These are phyloP conservation scores for Aspergillus pseudoterreus DNA, from an alignment of 2,329 filamentous ascomycete genomes.

Conservation along the genomic window DNA sequence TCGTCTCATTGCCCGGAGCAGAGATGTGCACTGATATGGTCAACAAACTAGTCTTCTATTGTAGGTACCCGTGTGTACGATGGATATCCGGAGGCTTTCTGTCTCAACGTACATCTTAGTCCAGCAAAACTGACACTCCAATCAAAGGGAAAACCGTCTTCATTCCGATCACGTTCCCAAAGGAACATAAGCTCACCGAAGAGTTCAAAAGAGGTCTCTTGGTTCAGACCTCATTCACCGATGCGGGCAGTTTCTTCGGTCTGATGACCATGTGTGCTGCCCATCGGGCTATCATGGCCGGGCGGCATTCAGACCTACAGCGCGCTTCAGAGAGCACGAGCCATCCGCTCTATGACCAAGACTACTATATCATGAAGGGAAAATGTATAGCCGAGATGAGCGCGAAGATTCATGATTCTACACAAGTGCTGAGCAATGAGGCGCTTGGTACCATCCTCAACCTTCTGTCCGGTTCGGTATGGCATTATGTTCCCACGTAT, in stretches of 20 bases:
- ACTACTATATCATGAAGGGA: slow-evolving; percentile 38
- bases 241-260: slow-evolving; percentile 36
- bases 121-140: neutral
- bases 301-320: slow-evolving; percentile 21
- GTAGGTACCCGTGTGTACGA: slow-evolving; percentile 19
- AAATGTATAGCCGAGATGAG: slow-evolving; percentile 34
- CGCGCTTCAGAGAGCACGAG: slow-evolving; percentile 13
- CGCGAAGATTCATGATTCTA: slow-evolving; percentile 26
- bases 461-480: slow-evolving; percentile 35
- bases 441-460: slow-evolving; percentile 38
- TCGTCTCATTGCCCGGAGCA: slow-evolving; percentile 29
- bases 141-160: slow-evolving; percentile 29
- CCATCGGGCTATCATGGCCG: slow-evolving; percentile 33
- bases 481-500: slow-evolving; percentile 2
- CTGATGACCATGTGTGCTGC: slow-evolving; percentile 39
- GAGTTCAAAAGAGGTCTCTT: slow-evolving; percentile 28
- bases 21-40: slow-evolving; percentile 23
- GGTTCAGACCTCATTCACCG: slow-evolving; percentile 30
- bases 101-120: neutral
- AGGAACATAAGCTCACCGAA: slow-evolving; percentile 23
- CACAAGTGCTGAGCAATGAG: slow-evolving; percentile 25
- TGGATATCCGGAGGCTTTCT: neutral
- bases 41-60: slow-evolving; percentile 30
- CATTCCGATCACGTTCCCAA: slow-evolving; percentile 38
- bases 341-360: slow-evolving; percentile 26